These are phyloP conservation scores for Aureobasidium lini DNA, from an alignment of 2,329 filamentous ascomycete genomes.

Conservation along the genomic window DNA sequence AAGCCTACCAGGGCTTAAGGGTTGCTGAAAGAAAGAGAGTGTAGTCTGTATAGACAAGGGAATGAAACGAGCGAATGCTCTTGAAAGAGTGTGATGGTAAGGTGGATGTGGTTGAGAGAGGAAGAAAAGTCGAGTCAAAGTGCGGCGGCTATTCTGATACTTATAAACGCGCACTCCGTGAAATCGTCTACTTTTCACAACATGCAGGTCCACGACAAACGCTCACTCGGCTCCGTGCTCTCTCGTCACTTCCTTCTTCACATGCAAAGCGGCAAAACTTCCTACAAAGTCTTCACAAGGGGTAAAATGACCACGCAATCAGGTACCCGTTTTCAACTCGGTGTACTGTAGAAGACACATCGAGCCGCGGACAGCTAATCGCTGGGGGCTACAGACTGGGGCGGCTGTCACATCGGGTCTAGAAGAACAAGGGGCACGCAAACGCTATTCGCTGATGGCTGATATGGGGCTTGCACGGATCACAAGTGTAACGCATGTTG, in stretches of 20 bases:
- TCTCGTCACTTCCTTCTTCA: conserved; percentile 5
- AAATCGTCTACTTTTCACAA: conserved; percentile 1
- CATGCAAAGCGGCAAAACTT: conserved; percentile 9
- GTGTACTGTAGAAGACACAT: neutral
- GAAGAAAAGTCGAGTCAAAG: neutral
- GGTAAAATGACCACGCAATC: conserved; percentile 9
- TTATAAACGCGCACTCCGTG: neutral
- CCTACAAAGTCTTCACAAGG: neutral
- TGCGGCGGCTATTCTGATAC: conserved; percentile 1
- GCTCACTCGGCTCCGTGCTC: neutral
- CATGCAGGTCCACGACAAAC: conserved; percentile 1
- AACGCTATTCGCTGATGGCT: conserved; percentile 1
- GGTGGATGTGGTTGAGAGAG: conserved; percentile 7
- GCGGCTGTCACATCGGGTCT: conserved; percentile 7
- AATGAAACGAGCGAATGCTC: conserved; percentile 37
- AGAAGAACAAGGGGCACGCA: conserved; percentile 10
- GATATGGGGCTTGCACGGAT: conserved; percentile 7
- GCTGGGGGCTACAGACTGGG: neutral
- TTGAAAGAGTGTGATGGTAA: conserved; percentile 23
- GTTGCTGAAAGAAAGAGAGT: conserved; percentile 25
- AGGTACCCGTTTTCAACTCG: conserved; percentile 2
- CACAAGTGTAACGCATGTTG: neutral
- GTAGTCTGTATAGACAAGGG: conserved; percentile 29
- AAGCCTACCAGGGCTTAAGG: conserved; percentile 37
- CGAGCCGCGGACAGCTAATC: conserved; percentile 4